Base-by-base conservation (phyloP, 192 early-diverging fungal genomes). In the Entophlyctis luteolus region DNA sequence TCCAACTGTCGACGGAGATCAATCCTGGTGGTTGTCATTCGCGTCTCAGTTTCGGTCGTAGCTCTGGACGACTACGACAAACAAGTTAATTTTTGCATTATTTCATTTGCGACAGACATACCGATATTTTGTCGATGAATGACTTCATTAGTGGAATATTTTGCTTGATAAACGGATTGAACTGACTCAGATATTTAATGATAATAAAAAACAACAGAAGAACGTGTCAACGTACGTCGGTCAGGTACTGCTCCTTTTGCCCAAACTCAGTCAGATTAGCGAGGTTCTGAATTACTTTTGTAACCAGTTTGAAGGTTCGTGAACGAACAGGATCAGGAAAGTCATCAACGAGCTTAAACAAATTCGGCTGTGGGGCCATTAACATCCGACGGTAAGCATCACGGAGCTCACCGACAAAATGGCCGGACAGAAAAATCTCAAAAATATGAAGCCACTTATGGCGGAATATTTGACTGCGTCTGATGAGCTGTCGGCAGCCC, bases 281-380 rank as follows among this genome's bases (percentile, higher is more conserved):
- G n/a, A 86, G 60, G 52, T 79, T 84, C 48, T 86, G 84, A 27
- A 86, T 29, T 47, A 82, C 85, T 68, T 86, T 86, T 18, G 77
- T 77, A 48, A 86, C 65, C 16, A 86, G 70, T 0, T 78, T 81
- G 31, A 86, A 68, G 1, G 75, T 86, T 42, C 84, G 55, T 20
- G 77, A 20, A 14, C 72, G 73, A 8, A 57, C 46, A 33, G 62
- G 31, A 50, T 84, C 81, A 10, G 80, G 78, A 47, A 77, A 59
- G 28, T 83, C 80, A 46, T 60, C 55, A 4, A 78, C 62, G 5
- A 83, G 22, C 23, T 68, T 67, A 53, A 83, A 83, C 1, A 84
- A 46, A 38, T 83, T 76, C 34, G 81, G 81, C 68, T 81, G 39
- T 42, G n/a, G n/a, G n/a, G 8, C 28, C 22, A 27, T 48, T 5